phyloP scores from a whole-genome alignment of 495 filamentous ascomycete genomes.

The Corynascus novoguineensis region DNA sequence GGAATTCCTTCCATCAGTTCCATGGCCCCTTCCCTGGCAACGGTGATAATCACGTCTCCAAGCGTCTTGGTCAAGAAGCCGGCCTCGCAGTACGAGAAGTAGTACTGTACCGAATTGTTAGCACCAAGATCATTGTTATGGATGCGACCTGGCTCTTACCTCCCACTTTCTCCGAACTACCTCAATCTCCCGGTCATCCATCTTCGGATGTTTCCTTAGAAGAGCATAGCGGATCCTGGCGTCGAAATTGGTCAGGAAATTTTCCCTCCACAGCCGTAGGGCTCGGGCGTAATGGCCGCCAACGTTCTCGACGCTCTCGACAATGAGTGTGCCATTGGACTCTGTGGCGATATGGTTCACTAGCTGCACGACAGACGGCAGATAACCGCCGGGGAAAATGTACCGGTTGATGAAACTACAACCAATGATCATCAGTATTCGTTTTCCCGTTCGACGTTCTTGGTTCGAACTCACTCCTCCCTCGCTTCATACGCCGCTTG shows the following conservation, averaged over 20 bases:
- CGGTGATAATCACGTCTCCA: constrained; percentile 62
- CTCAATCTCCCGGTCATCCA: constrained; percentile 54
- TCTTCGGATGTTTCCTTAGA: constrained; percentile 45
- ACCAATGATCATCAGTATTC: constrained; percentile 2
- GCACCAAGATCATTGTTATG: background rate
- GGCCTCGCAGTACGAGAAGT: constrained; percentile 68
- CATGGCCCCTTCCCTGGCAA: constrained; percentile 60
- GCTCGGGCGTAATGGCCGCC: constrained; percentile 66
- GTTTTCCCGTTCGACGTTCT: background rate
- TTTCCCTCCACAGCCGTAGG: constrained; percentile 60
- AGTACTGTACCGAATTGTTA: constrained; percentile 54
- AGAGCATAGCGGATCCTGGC: constrained; percentile 51
- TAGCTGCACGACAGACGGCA: constrained; percentile 60
- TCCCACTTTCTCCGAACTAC: constrained; percentile 66
- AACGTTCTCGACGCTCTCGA: constrained; percentile 61
- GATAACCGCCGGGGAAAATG: constrained; percentile 69
- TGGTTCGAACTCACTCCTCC: constrained; percentile 36
- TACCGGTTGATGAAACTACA: constrained; percentile 62
- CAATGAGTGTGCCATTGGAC: constrained; percentile 51
- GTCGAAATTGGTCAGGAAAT: constrained; percentile 57
- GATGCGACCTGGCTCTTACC: constrained; percentile 30
- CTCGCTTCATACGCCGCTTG: constrained; percentile 42
- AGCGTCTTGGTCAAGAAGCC: constrained; percentile 65
- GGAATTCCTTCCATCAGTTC: constrained; percentile 64
- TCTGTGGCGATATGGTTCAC: constrained; percentile 54